Base-by-base conservation (phyloP, 768 basidiomycete genomes). In the Galerina marginata region DNA sequence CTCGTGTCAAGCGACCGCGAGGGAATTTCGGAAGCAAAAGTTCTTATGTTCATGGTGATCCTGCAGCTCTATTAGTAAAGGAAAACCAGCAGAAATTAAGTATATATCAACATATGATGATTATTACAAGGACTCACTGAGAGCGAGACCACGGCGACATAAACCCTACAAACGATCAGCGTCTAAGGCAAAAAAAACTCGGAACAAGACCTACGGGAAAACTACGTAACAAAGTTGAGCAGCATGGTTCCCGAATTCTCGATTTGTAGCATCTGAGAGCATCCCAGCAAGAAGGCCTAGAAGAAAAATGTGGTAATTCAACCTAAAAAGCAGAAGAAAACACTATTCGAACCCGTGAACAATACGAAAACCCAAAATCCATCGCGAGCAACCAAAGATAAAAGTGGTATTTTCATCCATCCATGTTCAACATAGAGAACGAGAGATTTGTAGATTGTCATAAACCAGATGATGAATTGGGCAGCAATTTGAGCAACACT, bases 11-110 rank as follows among this genome's bases (percentile, higher is more conserved):
- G 37, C 16, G 50, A 51, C 23, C 50, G 37, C 37, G 50, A 16
- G 11, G 50, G 50, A 16, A 39, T 38, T 39, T 40, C 44, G 38
- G 11, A 40, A 11, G 49, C 6, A 39, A 62, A 61, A 1, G 51
- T 61, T 33, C 53, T 58, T 6, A 65, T 62, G 49, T 65, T 65
- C 48, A 65, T 62, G n/a, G 51, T 60, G 33, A 65, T 62, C 29
- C 59, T 56, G 55, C 64, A 65, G 23, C 49, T 65, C 64, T 65
- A 36, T 15, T 14, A 16, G 23, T 6, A 26, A 26, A 11, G 44
- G 15, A 25, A 6, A 12, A 39, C n/a, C 4, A 29, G 26, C 50
- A 15, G 14, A 33, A 50, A 9, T 43, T 33, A 11, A 23, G 23
- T 47, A n/a, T 51, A 25, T 9, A 25, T 20, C 25, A n/a, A 6